phyloP scores from a whole-genome alignment of 2,329 filamentous ascomycete species.

The Diaporthe eres region DNA sequence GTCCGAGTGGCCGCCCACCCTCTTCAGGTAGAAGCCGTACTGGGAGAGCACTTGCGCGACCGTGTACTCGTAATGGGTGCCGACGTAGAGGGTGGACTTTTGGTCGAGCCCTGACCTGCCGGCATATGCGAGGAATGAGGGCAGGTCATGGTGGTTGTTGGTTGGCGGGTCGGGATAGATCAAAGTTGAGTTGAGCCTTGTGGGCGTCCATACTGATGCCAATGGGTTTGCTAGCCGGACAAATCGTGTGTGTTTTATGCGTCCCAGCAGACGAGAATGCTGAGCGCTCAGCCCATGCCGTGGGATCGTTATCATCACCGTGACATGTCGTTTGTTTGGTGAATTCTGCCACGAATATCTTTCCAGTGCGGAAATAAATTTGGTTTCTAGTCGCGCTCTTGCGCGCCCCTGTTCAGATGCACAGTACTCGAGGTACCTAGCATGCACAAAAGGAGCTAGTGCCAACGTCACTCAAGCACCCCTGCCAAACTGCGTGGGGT shows the following conservation, averaged over 20 bases:
- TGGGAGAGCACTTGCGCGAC: slow-evolving; percentile 68
- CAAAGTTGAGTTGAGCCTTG: slow-evolving; percentile 44
- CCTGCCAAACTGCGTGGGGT: neutral
- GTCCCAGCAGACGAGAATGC: neutral
- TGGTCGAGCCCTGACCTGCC: slow-evolving; percentile 67
- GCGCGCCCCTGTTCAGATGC: neutral
- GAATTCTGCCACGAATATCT: neutral
- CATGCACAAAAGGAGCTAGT: slow-evolving; percentile 26
- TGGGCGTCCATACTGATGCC: slow-evolving; percentile 24
- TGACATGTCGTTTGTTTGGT: slow-evolving; percentile 16
- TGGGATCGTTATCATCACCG: slow-evolving; percentile 39
- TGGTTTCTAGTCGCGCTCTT: neutral
- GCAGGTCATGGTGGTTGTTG: slow-evolving; percentile 72
- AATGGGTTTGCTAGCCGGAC: neutral
- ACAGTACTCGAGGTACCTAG: slow-evolving; percentile 6
- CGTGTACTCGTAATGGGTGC: slow-evolving; percentile 84
- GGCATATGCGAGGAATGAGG: slow-evolving; percentile 76
- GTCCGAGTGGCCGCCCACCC: slow-evolving; percentile 77
- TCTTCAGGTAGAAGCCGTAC: slow-evolving; percentile 75
- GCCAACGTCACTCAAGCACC: slow-evolving; percentile 19
- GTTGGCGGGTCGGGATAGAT: slow-evolving; percentile 62
- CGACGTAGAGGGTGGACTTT: slow-evolving; percentile 73
- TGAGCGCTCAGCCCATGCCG: slow-evolving; percentile 40
- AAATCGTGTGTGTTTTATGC: neutral
- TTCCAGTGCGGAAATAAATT: neutral